Evolutionary conservation across 176 grass and related monocot genomes (phyloP).

Genomic region (Dendrocalamus sinicus): DNA sequence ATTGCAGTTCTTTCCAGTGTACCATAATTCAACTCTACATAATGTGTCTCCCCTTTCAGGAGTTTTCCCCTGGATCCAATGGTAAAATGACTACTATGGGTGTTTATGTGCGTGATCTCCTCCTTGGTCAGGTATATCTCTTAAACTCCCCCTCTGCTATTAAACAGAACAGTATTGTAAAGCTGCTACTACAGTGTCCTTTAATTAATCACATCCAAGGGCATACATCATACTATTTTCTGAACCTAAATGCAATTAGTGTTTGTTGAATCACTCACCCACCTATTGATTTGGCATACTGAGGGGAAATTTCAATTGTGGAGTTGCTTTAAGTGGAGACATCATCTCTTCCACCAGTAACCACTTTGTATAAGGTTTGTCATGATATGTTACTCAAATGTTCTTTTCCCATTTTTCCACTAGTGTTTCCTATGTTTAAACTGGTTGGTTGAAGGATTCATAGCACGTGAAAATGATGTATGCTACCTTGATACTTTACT

Average conservation of each 20-base stretch:
- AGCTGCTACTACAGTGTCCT: conserved; percentile 27
- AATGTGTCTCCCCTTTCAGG: conserved; percentile 54
- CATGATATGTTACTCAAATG: conserved; percentile 77
- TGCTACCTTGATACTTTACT: conserved; percentile 9
- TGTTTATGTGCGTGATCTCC: conserved; percentile 93
- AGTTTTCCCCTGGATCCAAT: conserved; percentile 92
- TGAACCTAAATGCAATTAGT: conserved; percentile 62
- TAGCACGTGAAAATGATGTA: conserved; percentile 23
- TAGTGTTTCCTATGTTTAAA: conserved; percentile 37
- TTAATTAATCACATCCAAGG: conserved; percentile 37
- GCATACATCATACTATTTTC: conserved; percentile 49
- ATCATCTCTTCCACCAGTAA: conserved; percentile 81
- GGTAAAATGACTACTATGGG: conserved; percentile 89
- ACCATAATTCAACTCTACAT: background rate
- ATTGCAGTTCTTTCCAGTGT: conserved; percentile 11
- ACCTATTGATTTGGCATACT: conserved; percentile 61
- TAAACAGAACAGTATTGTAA: conserved; percentile 14
- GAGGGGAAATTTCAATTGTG: conserved; percentile 77
- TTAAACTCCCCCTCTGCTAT: background rate
- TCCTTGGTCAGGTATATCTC: conserved; percentile 92
- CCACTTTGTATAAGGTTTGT: conserved; percentile 93
- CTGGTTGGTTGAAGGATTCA: conserved; percentile 43
- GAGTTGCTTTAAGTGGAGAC: conserved; percentile 95
- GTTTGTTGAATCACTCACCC: conserved; percentile 58
- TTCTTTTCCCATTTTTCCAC: conserved; percentile 33